Percentiles rank a stretch among this genome's conserved stretches.
Conservation (phyloP, 2,329 filamentous ascomycete species). For the Fusarium sp. region DNA sequence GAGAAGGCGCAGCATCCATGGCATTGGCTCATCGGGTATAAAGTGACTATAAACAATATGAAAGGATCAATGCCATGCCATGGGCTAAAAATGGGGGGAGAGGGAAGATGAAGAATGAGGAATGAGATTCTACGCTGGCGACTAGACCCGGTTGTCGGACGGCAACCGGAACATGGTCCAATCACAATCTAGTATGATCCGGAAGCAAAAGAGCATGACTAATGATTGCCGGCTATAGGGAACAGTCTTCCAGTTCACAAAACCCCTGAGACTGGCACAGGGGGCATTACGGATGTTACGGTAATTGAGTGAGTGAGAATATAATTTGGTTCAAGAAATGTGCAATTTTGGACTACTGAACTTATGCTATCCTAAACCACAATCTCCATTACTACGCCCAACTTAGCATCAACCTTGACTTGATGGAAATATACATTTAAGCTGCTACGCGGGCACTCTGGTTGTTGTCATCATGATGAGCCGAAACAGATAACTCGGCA, state of each 20-base stretch:
- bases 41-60: background rate
- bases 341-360: background rate
- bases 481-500: background rate
- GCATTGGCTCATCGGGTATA: background rate
- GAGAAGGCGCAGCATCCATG: background rate
- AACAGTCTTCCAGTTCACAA: background rate
- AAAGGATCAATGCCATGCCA: background rate
- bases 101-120: background rate
- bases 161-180: background rate
- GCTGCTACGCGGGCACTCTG: background rate
- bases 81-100: background rate
- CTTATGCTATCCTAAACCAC: background rate
- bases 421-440: background rate
- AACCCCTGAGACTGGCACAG: background rate
- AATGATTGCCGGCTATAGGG: background rate
- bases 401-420: background rate
- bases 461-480: background rate
- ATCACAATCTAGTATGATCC: background rate
- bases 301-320: background rate
- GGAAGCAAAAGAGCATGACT: background rate
- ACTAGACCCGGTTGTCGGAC: background rate
- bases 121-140: background rate
- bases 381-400: background rate
- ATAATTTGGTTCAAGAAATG: background rate
- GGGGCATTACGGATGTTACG: background rate